Evolutionary conservation across 2,329 filamentous ascomycete genomes (phyloP).

Genomic region (Penicillium nordicum): DNA sequence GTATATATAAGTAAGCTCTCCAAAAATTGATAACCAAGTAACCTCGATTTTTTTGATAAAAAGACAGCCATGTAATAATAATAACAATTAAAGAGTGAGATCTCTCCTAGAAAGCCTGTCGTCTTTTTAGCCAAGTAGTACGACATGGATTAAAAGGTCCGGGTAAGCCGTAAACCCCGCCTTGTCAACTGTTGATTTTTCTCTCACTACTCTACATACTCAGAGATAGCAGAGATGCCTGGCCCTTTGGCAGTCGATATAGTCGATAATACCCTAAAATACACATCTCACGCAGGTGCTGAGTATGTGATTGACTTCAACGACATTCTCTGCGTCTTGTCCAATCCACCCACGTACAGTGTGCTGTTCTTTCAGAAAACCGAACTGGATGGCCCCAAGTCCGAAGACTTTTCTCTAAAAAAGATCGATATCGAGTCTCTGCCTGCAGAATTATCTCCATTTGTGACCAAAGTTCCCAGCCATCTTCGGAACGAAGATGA

Average conservation of each 20-base stretch:
- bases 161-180: constrained; percentile 1
- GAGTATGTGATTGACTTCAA: constrained; percentile 17
- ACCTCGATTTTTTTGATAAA: background rate
- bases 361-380: constrained; percentile 24
- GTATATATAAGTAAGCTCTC: too few species aligned
- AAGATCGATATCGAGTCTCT: constrained; percentile 17
- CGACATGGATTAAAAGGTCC: background rate
- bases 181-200: background rate
- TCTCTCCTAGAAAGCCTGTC: background rate
- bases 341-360: constrained; percentile 7
- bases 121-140: background rate
- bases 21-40: too few species aligned
- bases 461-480: constrained; percentile 19
- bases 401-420: constrained; percentile 8
- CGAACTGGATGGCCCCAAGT: background rate
- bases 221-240: background rate
- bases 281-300: constrained; percentile 10
- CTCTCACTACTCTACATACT: background rate
- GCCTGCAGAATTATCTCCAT: constrained; percentile 14
- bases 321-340: constrained; percentile 28
- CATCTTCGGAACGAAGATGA: constrained; percentile 18
- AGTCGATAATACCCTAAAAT: constrained; percentile 17
- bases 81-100: too few species aligned
- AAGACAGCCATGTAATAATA: too few species aligned
- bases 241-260: constrained; percentile 3